Percentiles rank a stretch among this genome's conserved stretches.
These are phyloP conservation scores for Russula lepida DNA, from an alignment of 768 basidiomycete species.

Conservation along the genomic window DNA sequence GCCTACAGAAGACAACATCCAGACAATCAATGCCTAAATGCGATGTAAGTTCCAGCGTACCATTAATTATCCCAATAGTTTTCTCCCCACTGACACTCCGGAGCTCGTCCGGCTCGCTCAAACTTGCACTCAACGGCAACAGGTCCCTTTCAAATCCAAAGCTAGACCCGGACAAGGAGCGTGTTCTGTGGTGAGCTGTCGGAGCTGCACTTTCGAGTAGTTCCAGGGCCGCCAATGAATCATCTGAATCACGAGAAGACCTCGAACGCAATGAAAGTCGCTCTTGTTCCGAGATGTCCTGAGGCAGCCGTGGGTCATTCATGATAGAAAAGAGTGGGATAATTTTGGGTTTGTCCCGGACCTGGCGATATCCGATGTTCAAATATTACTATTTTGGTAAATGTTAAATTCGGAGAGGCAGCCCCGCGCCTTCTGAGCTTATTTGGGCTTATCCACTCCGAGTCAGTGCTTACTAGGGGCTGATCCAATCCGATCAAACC, in stretches of 20 bases:
- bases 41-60: conserved; percentile 29
- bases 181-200: conserved; percentile 25
- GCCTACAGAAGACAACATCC: conserved; percentile 36
- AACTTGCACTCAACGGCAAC: conserved; percentile 66
- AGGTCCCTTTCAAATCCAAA: conserved; percentile 76
- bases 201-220: conserved; percentile 52
- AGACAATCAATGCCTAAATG: not conserved
- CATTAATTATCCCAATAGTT: conserved; percentile 67
- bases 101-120: conserved; percentile 57
- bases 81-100: conserved; percentile 51
- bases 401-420: not conserved
- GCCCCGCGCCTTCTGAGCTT: too few relatives aligned
- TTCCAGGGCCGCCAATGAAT: conserved; percentile 74
- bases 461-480: too few relatives aligned
- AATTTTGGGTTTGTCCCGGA: not conserved
- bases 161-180: conserved; percentile 57
- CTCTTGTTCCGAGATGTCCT: not conserved
- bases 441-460: too few relatives aligned
- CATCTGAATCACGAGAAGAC: conserved; percentile 54
- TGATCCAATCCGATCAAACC: too few relatives aligned
- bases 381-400: not conserved
- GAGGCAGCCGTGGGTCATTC: conserved; percentile 24
- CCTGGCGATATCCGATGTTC: not conserved
- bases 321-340: conserved; percentile 27
- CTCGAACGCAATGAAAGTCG: conserved; percentile 25